These are phyloP conservation scores for Colletotrichum sp. DNA, from an alignment of 2,329 filamentous ascomycete species.

Conservation along the genomic window DNA sequence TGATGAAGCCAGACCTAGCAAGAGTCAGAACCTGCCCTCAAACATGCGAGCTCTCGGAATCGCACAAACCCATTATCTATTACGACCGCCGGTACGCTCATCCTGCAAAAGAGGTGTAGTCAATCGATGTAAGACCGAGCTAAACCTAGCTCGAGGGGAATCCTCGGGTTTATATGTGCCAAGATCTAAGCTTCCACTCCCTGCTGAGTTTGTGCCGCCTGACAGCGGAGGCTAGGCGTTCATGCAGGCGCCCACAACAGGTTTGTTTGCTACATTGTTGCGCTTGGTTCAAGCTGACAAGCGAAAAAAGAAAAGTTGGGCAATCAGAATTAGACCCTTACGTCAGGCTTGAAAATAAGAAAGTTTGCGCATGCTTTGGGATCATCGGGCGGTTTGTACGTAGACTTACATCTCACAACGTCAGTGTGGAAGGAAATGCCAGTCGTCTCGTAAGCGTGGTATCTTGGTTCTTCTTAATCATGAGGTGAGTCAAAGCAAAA, in stretches of 20 bases:
- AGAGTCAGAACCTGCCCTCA: accelerated
- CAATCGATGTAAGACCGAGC: background rate
- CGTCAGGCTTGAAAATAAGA: background rate
- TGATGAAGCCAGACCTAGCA: background rate
- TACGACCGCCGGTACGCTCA: background rate
- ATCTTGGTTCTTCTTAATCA: background rate
- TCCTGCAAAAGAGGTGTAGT: background rate
- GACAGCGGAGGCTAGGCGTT: background rate
- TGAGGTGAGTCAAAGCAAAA: background rate
- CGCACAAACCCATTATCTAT: background rate
- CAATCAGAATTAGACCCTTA: background rate
- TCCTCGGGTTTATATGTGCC: background rate
- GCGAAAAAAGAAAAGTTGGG: background rate
- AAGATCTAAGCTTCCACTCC: background rate
- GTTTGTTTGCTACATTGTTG: background rate
- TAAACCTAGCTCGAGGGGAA: background rate
- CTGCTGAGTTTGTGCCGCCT: background rate
- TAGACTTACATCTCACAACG: background rate
- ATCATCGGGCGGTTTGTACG: background rate
- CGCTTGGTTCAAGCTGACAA: background rate
- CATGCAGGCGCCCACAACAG: background rate
- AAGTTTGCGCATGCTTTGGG: background rate
- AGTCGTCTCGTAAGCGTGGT: background rate
- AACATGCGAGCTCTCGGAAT: too few species aligned
- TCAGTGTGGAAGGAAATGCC: background rate